Conservation (phyloP, 768 basidiomycete species). For the Psilocybe azurescens region DNA sequence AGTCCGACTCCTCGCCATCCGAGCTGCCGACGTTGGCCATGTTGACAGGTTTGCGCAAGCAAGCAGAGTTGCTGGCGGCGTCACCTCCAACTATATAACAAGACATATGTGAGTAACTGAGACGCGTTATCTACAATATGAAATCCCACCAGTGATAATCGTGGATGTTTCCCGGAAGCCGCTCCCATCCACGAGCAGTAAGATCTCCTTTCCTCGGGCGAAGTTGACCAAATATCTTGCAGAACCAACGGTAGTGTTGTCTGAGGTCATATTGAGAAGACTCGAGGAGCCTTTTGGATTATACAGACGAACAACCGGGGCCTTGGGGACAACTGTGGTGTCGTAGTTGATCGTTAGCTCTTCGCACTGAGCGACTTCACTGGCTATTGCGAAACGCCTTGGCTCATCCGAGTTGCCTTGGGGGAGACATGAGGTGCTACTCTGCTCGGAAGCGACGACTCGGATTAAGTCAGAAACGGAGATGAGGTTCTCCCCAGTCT, state of each 20-base stretch:
- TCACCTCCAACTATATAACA: conserved; percentile 36
- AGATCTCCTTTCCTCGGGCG: conserved; percentile 38
- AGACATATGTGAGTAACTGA: neutral
- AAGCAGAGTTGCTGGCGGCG: conserved; percentile 27
- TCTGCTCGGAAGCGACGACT: conserved; percentile 42
- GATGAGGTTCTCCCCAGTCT: conserved; percentile 42
- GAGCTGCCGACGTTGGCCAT: conserved; percentile 6
- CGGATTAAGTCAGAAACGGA: conserved; percentile 52
- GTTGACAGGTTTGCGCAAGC: conserved; percentile 11
- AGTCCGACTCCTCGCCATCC: neutral
- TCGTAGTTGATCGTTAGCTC: conserved; percentile 51
- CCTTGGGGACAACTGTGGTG: conserved; percentile 28
- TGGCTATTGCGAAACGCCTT: conserved; percentile 37
- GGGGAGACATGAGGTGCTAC: conserved; percentile 48
- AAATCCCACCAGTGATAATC: conserved; percentile 44
- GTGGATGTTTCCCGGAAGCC: conserved; percentile 45
- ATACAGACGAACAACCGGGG: conserved; percentile 44
- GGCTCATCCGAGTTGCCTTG: conserved; percentile 11
- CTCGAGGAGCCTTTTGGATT: conserved; percentile 38
- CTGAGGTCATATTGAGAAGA: conserved; percentile 29
- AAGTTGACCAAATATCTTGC: conserved; percentile 51
- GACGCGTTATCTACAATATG: conserved; percentile 2
- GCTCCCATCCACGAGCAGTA: conserved; percentile 47
- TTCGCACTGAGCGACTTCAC: conserved; percentile 50
- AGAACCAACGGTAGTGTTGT: conserved; percentile 33